phyloP scores from a whole-genome alignment of 2,329 filamentous ascomycete species.

The Amauroascus verrucosus region DNA sequence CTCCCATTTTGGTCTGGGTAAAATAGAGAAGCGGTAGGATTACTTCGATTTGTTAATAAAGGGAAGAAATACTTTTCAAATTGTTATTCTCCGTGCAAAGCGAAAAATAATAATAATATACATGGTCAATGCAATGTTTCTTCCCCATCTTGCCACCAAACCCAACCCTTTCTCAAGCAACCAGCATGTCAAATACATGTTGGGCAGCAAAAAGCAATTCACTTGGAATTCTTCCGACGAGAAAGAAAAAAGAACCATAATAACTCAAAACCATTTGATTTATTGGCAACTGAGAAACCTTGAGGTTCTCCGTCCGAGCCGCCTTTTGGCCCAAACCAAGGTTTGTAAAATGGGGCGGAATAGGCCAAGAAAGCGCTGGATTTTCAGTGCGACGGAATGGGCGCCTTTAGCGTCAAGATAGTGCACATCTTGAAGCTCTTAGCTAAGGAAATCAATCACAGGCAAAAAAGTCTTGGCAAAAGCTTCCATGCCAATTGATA shows the following conservation, averaged over 20 bases:
- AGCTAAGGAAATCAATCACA: conserved; percentile 5
- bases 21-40: not conserved
- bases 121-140: not conserved
- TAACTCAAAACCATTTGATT: not conserved
- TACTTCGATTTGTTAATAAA: too few species aligned
- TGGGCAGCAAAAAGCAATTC: conserved; percentile 6
- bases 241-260: not conserved
- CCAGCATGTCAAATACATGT: not conserved
- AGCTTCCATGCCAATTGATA: conserved; percentile 10
- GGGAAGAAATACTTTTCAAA: not conserved
- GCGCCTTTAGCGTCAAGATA: conserved; percentile 11
- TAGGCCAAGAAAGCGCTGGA: conserved; percentile 10
- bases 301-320: conserved; percentile 1
- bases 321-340: conserved; percentile 1
- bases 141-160: not conserved
- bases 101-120: too few species aligned
- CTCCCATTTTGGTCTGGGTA: not conserved
- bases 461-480: not conserved
- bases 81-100: not conserved
- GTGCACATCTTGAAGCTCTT: conserved; percentile 1
- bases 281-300: not conserved
- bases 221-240: not conserved
- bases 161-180: not conserved
- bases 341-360: conserved; percentile 6
- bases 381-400: conserved; percentile 13